Evolutionary conservation across 164 flowering plant species (phyloP).

Genomic region (Nymphaea thermarum): DNA sequence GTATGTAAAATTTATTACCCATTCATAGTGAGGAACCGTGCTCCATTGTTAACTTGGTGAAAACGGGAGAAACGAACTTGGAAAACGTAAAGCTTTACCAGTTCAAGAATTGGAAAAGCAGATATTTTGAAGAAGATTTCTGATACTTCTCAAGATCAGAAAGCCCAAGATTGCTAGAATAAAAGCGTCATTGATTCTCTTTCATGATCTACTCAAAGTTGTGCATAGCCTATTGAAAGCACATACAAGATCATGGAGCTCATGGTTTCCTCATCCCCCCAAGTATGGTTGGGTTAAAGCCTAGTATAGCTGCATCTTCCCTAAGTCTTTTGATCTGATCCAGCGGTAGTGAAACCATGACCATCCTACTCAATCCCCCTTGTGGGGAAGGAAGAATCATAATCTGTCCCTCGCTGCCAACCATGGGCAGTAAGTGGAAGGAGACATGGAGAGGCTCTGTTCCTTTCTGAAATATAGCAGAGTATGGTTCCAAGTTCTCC

Average conservation of each 20-base stretch:
- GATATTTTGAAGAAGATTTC: too few species aligned
- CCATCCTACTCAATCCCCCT: slow-evolving; percentile 38
- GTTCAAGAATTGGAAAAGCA: too few species aligned
- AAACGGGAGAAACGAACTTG: too few species aligned
- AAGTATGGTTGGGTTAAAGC: slow-evolving; percentile 29
- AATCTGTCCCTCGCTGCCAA: slow-evolving; percentile 30
- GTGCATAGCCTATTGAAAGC: neutral
- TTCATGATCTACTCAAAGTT: too few species aligned
- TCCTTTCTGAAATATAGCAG: slow-evolving; percentile 22
- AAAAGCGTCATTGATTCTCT: too few species aligned
- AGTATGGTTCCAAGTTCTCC: slow-evolving; percentile 21
- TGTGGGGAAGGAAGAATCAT: slow-evolving; percentile 27
- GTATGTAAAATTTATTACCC: too few species aligned
- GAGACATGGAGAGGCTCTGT: slow-evolving; percentile 27
- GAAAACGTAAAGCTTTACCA: too few species aligned
- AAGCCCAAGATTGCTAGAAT: too few species aligned
- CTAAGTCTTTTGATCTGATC: slow-evolving; percentile 27
- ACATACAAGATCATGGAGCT: neutral
- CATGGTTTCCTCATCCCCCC: slow-evolving; percentile 18
- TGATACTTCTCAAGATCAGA: too few species aligned
- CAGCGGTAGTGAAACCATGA: slow-evolving; percentile 40
- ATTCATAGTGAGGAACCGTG: too few species aligned
- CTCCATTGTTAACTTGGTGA: too few species aligned
- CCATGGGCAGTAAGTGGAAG: slow-evolving; percentile 30
- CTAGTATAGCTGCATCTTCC: slow-evolving; percentile 21